Conservation (phyloP, 2,329 filamentous ascomycete genomes). For the Simplicillium aogashimaense region DNA sequence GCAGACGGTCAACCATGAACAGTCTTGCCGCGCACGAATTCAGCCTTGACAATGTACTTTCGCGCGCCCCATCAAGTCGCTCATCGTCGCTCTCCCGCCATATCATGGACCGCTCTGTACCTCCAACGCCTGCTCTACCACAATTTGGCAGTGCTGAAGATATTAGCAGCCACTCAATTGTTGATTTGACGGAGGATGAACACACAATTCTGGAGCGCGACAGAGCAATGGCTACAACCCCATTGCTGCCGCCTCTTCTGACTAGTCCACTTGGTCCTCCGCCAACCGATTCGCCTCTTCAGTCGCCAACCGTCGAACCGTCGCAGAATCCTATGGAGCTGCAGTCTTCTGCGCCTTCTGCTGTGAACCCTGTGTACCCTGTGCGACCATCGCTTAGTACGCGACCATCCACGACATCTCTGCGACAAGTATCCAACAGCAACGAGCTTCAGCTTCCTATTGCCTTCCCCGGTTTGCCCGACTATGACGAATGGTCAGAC, state of each 20-base stretch:
- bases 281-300: conserved; percentile 67
- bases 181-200: conserved; percentile 38
- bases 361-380: conserved; percentile 21
- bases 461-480: conserved; percentile 56
- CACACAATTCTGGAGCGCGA: conserved; percentile 43
- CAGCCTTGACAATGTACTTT: conserved; percentile 68
- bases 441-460: conserved; percentile 38
- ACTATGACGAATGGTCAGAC: conserved; percentile 73
- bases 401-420: conserved; percentile 68
- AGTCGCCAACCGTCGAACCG: conserved; percentile 66
- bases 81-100: conserved; percentile 65
- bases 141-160: conserved; percentile 51
- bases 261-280: conserved; percentile 45
- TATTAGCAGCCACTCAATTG: conserved; percentile 30
- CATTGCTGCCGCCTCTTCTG: conserved; percentile 74
- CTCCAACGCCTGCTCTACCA: conserved; percentile 53
- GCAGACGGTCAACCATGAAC: conserved; percentile 32
- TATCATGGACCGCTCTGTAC: conserved; percentile 34
- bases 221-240: conserved; percentile 62
- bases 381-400: conserved; percentile 59
- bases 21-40: conserved; percentile 68
- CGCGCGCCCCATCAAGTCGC: conserved; percentile 60
- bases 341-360: conserved; percentile 34
- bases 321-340: conserved; percentile 35
- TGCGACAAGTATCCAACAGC: conserved; percentile 53